Conservation (phyloP, 2,329 filamentous ascomycete species). For the Lachnellula cervina region DNA sequence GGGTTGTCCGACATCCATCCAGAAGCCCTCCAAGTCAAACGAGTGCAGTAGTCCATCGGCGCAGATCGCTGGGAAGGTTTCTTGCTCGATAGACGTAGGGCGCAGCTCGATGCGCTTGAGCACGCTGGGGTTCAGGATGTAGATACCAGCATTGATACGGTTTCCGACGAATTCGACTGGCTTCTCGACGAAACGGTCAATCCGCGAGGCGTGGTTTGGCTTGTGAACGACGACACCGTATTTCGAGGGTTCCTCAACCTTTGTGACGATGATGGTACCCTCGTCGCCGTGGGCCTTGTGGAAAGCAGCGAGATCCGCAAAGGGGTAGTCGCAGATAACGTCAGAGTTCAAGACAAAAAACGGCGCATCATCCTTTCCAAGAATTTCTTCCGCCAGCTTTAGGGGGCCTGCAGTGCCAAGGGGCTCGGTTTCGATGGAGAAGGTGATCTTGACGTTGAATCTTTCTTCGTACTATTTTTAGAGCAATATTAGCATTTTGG, state of each 20-base stretch:
- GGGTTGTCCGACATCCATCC: constrained; percentile 98
- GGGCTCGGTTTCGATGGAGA: constrained; percentile 94
- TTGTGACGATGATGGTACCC: constrained; percentile 96
- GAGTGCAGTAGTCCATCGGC: constrained; percentile 88
- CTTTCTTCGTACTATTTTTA: constrained; percentile 72
- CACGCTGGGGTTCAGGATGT: constrained; percentile 92
- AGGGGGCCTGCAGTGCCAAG: constrained; percentile 91
- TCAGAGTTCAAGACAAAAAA: constrained; percentile 99
- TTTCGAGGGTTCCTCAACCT: constrained; percentile 98
- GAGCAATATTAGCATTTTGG: constrained; percentile 14
- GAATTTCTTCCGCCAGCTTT: constrained; percentile 88
- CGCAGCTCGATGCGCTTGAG: constrained; percentile 90
- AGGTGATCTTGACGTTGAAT: constrained; percentile 93
- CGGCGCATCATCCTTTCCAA: constrained; percentile 87
- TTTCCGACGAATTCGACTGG: constrained; percentile 98
- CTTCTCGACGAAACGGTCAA: constrained; percentile 99
- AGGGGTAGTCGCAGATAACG: constrained; percentile 96
- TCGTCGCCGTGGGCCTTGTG: constrained; percentile 91
- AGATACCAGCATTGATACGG: constrained; percentile 97
- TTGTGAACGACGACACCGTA: constrained; percentile 99
- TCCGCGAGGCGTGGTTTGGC: constrained; percentile 81
- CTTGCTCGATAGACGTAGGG: constrained; percentile 96
- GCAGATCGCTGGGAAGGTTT: constrained; percentile 94
- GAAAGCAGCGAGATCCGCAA: constrained; percentile 83
- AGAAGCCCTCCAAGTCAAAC: constrained; percentile 95